phyloP scores from a whole-genome alignment of 257 asterid genomes.

The Voacanga thouarsii region DNA sequence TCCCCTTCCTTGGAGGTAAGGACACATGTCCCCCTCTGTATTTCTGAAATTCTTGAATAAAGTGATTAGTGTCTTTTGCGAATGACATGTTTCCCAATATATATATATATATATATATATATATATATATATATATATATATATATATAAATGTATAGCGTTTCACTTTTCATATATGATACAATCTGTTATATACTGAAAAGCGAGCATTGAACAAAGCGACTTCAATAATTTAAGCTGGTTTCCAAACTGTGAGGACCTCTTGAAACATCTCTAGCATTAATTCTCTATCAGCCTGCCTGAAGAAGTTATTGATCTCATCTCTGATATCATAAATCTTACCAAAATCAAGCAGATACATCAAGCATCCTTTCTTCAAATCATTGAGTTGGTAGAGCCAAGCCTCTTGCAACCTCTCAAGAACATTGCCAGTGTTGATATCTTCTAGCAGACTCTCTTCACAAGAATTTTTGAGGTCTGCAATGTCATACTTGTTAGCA shows the following conservation, averaged over 20 bases:
- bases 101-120: no score
- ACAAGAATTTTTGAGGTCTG: conserved; percentile 77
- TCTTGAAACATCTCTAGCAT: conserved; percentile 87
- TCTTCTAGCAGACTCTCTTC: conserved; percentile 91
- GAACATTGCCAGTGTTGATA: conserved; percentile 77
- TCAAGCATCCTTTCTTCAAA: conserved; percentile 83
- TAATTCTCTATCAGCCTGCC: conserved; percentile 72
- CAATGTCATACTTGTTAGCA: conserved; percentile 81
- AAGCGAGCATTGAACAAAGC: background rate
- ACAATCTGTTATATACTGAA: background rate
- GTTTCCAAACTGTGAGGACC: conserved; percentile 77
- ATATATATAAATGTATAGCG: no score
- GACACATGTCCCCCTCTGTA: no score
- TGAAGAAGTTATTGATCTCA: conserved; percentile 59
- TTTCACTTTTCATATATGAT: background rate
- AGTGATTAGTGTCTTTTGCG: no score
- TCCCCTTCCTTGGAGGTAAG: no score
- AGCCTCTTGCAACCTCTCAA: conserved; percentile 89
- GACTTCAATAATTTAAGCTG: conserved; percentile 25
- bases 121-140: no score
- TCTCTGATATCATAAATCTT: conserved; percentile 86
- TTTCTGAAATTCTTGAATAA: no score
- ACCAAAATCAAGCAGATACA: conserved; percentile 82
- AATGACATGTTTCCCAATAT: no score
- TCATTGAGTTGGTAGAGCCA: conserved; percentile 83